Percentiles rank a stretch among this genome's conserved stretches.
Evolutionary conservation across 2,329 filamentous ascomycete genomes (phyloP).

Genomic region (Calonectria montana): DNA sequence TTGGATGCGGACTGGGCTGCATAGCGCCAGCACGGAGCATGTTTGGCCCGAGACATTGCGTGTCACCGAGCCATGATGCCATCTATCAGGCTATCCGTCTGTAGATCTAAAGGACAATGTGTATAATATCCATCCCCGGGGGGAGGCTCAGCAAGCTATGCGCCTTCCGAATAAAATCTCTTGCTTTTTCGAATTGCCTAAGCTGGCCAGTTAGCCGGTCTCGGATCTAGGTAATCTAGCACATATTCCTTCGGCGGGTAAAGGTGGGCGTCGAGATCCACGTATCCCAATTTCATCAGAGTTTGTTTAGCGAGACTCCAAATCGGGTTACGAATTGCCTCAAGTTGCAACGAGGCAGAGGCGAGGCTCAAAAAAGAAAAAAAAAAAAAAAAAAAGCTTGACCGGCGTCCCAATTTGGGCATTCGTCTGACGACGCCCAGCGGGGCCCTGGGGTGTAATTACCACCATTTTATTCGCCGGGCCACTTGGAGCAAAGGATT

Average conservation of each 20-base stretch:
- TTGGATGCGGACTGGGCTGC: not conserved
- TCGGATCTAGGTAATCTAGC: not conserved
- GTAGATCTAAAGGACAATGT: not conserved
- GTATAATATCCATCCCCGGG: not conserved
- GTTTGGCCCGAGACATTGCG: not conserved
- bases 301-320: not conserved
- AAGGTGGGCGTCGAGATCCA: not conserved
- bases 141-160: not conserved
- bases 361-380: not conserved
- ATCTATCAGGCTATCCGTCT: not conserved
- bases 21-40: not conserved
- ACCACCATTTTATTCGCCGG: constrained; percentile 24
- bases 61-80: not conserved
- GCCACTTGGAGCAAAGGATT: not conserved
- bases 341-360: not conserved
- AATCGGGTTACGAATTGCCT: not conserved
- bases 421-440: constrained; percentile 4
- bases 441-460: not conserved
- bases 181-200: not conserved
- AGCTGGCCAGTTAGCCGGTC: not conserved
- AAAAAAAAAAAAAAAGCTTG: not conserved
- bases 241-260: not conserved
- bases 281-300: not conserved
- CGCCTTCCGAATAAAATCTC: not conserved
- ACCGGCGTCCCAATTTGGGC: not conserved